Evolutionary conservation across 768 basidiomycete species (phyloP), one percentile per base, ranked within the genome.

Genomic region (Auriscalpium vulgare): DNA sequence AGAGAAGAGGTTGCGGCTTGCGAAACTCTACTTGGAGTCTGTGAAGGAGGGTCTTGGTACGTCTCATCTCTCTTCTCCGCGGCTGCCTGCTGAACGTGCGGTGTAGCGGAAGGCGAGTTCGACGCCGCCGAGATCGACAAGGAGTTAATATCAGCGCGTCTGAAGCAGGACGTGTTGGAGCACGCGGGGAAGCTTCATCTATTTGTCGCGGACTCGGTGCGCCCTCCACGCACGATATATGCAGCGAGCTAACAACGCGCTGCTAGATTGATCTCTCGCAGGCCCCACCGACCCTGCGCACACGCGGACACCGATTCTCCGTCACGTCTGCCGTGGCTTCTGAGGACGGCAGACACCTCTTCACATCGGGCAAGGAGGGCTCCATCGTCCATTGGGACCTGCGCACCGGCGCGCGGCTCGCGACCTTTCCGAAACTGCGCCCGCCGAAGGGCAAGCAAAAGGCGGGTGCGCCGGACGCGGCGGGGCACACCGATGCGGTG

Each of bases 91-190:
- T 37, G 8, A 13, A 2, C 37, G 36, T 21, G 34, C 46, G 4
- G 29, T 51, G 10, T 58, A 82, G 91, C 85, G 56, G 94, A 94
- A 23, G 91, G 88, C 37, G 93, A 93, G 59, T 94, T 85, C 60
- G 95, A 99, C 67, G 97, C 97, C 5, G 94, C 91, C 1, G 95
- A 97, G 63, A 85, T 98, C 29, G 97, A 99, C 75, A 82, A 83
- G 63, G 95, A 97, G 61, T 76, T 97, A 59, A 90, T 99, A 59
- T 89, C 89, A 46, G 79, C 93, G 17, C 77, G 97, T 54, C 75
- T 99, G 59, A 91, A 93, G 68, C 85, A 93, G 68, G 95, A 97
- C 72, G 93, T 95, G 6, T 70, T 93, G 48, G 87, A 94, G 61
- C 85, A 95, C 65, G 84, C 91, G 5, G 94, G 93, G 50, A 94